Conservation (phyloP, 768 basidiomycete species). For the Sarcodon sp. region DNA sequence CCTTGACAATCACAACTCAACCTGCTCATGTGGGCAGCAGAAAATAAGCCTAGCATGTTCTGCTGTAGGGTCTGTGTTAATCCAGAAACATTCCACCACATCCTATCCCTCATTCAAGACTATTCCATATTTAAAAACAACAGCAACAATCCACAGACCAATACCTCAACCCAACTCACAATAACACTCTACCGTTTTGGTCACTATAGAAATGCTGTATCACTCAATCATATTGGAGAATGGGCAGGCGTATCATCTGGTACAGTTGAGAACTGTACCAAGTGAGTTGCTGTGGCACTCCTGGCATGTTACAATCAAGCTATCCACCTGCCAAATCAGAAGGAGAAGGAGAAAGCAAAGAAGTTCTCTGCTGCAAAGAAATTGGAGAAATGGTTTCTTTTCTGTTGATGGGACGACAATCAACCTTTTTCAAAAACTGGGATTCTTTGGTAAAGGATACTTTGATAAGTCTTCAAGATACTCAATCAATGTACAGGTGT, state of each 20-base stretch:
- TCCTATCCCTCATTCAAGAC: too few relatives aligned
- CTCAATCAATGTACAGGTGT: slow-evolving; percentile 16
- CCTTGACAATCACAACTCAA: too few relatives aligned
- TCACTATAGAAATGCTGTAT: slow-evolving; percentile 24
- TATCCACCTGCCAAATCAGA: slow-evolving; percentile 14
- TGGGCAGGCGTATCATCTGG: slow-evolving; percentile 26
- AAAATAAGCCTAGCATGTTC: too few relatives aligned
- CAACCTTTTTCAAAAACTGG: slow-evolving; percentile 17
- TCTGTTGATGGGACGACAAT: slow-evolving; percentile 27
- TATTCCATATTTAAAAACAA: too few relatives aligned
- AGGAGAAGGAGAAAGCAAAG: slow-evolving; percentile 25
- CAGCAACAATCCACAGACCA: too few relatives aligned
- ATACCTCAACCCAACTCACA: slow-evolving; percentile 16
- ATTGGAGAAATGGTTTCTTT: slow-evolving; percentile 24
- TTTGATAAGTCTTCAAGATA: slow-evolving; percentile 27
- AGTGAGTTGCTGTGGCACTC: slow-evolving; percentile 19
- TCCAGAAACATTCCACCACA: too few relatives aligned
- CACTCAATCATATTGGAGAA: slow-evolving; percentile 16
- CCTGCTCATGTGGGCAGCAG: too few relatives aligned
- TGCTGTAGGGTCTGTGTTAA: too few relatives aligned
- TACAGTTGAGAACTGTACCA: slow-evolving; percentile 14
- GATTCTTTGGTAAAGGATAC: slow-evolving; percentile 21
- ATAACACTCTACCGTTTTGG: slow-evolving; percentile 26
- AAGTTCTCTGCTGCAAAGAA: slow-evolving; percentile 19
- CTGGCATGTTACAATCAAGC: slow-evolving; percentile 10